phyloP scores from a whole-genome alignment of 2,329 filamentous ascomycete genomes.

The Colletotrichum musicola region DNA sequence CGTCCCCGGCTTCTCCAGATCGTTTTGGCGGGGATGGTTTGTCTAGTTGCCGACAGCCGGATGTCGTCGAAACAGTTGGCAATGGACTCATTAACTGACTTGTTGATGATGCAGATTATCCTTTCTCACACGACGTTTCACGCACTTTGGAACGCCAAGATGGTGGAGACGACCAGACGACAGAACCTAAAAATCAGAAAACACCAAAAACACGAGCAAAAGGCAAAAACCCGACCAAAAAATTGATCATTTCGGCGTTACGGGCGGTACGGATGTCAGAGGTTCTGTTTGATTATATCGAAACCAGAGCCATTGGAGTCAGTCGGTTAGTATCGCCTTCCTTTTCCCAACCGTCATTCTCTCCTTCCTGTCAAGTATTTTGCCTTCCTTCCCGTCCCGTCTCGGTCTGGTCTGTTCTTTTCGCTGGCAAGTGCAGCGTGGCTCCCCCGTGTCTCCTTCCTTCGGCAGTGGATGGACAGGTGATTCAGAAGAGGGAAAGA shows the following conservation, averaged over 20 bases:
- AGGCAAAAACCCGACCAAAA: background rate
- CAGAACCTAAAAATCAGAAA: background rate
- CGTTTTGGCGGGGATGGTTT: background rate
- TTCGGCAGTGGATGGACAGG: constrained; percentile 5
- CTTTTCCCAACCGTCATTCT: background rate
- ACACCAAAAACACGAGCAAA: background rate
- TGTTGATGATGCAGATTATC: too few relatives aligned
- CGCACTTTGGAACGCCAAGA: background rate
- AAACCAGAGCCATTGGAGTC: background rate
- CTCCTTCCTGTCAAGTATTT: background rate
- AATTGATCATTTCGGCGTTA: too few relatives aligned
- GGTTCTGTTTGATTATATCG: background rate
- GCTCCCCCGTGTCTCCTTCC: constrained; percentile 1
- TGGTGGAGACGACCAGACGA: background rate
- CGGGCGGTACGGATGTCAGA: background rate
- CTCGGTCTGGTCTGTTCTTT: too few relatives aligned
- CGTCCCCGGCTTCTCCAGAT: constrained; percentile 2
- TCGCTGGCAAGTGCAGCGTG: background rate
- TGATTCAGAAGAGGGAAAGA: constrained; percentile 2
- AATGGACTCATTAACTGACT: too few relatives aligned
- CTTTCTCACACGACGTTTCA: too few relatives aligned
- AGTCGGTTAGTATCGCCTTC: background rate
- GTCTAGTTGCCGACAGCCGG: background rate
- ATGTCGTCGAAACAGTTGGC: background rate
- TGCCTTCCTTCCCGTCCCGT: background rate